phyloP scores from a whole-genome alignment of 805 yeast species.

The Blastobotrys americana region DNA sequence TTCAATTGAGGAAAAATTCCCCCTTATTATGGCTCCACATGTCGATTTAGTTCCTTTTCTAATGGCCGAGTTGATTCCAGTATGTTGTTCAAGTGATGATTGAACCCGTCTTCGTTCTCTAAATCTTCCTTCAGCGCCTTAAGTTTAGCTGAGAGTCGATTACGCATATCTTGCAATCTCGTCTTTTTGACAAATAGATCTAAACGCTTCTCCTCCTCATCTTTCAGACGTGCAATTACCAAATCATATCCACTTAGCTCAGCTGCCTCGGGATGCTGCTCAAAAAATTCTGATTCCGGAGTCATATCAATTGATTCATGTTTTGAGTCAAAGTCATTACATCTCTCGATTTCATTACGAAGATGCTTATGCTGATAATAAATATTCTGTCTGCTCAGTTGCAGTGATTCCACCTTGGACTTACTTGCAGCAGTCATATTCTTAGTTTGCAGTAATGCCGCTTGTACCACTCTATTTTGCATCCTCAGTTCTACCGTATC shows the following conservation, averaged over 20 bases:
- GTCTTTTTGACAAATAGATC: constrained; percentile 19
- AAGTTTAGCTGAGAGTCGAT: constrained; percentile 10
- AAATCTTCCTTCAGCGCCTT: constrained; percentile 16
- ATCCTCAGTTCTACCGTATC: constrained; percentile 15
- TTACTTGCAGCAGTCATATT: constrained; percentile 15
- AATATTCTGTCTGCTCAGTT: constrained; percentile 23
- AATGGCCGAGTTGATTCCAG: not conserved
- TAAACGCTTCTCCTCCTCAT: constrained; percentile 21
- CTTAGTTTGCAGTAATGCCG: constrained; percentile 13
- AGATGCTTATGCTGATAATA: constrained; percentile 23
- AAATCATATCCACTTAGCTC: constrained; percentile 15
- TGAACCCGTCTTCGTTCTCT: constrained; percentile 10
- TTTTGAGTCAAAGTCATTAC: constrained; percentile 14
- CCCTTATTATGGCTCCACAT: too few species aligned
- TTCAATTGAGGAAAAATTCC: too few species aligned
- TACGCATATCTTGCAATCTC: constrained; percentile 14
- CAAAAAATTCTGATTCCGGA: constrained; percentile 17
- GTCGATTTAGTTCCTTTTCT: too few species aligned
- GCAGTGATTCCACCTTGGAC: constrained; percentile 16
- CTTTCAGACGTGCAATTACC: constrained; percentile 20
- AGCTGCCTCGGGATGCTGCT: constrained; percentile 15
- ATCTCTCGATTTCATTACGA: constrained; percentile 17
- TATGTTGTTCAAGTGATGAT: constrained; percentile 6
- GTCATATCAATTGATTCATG: constrained; percentile 19
- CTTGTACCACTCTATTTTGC: constrained; percentile 18